A percentile compares a stretch with the other conserved stretches of the same genome.
phyloP scores from a whole-genome alignment of 2,329 filamentous ascomycete species.

The Penicillium sumatraense region DNA sequence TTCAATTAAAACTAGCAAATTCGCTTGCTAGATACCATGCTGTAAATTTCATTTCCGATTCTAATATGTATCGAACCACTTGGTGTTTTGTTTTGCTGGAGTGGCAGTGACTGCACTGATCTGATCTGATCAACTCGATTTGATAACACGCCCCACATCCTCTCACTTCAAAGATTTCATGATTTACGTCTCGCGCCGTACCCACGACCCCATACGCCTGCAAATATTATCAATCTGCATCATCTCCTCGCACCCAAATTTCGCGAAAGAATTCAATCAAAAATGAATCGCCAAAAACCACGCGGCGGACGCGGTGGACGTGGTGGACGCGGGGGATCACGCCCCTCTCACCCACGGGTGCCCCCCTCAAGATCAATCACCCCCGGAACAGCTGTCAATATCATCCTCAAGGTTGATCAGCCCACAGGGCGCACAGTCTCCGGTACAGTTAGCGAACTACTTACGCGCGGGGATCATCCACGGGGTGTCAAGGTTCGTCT shows the following conservation, averaged over 20 bases:
- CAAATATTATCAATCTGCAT: not conserved
- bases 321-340: conserved; percentile 8
- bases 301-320: conserved; percentile 1
- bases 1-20: no score
- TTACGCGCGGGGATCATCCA: conserved; percentile 76
- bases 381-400: conserved; percentile 68
- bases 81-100: no score
- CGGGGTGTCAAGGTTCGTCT: conserved; percentile 80
- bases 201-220: not conserved
- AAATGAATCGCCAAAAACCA: conserved; percentile 11
- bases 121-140: no score
- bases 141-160: no score
- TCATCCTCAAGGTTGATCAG: conserved; percentile 77
- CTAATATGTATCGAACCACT: no score
- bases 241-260: no score
- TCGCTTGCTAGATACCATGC: no score
- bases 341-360: conserved; percentile 16
- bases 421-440: conserved; percentile 72
- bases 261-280: not conserved
- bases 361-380: conserved; percentile 27
- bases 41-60: no score
- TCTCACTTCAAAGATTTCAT: not conserved
- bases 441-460: conserved; percentile 68
- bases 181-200: not conserved
- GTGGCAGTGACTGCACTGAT: no score